phyloP scores from a whole-genome alignment of 257 asterid genomes.

The Oldenlandia corymbosa region DNA sequence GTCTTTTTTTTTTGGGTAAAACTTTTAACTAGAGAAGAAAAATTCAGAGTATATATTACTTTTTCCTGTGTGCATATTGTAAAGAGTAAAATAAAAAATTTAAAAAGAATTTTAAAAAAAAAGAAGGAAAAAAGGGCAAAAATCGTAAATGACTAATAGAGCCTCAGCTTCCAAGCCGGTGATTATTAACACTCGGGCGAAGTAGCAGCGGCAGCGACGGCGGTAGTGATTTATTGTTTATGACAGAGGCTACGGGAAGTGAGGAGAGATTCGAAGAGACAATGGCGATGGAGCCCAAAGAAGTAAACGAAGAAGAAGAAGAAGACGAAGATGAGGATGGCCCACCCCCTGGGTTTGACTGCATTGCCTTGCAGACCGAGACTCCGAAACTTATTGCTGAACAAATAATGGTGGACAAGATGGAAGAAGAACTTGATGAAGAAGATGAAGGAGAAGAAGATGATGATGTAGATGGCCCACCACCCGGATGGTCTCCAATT shows the following conservation, averaged over 20 bases:
- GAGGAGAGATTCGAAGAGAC: slow-evolving; percentile 3
- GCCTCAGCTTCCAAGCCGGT: background rate
- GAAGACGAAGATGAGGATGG: slow-evolving; percentile 59
- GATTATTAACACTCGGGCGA: background rate
- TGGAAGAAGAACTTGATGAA: slow-evolving; percentile 14
- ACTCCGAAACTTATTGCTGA: background rate
- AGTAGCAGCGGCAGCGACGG: background rate
- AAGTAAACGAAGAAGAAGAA: background rate
- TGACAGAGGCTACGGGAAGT: background rate
- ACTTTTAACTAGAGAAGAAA: too few species aligned
- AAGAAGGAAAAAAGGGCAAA: too few species aligned
- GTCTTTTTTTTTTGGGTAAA: too few species aligned
- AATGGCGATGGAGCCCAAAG: slow-evolving; percentile 5
- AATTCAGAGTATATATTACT: too few species aligned
- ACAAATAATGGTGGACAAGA: background rate
- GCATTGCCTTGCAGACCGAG: slow-evolving; percentile 26
- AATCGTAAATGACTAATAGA: too few species aligned
- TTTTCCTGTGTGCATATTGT: too few species aligned
- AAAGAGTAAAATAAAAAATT: too few species aligned
- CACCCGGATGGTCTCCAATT: slow-evolving; percentile 64
- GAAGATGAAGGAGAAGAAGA: slow-evolving; percentile 32
- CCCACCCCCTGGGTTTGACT: slow-evolving; percentile 79
- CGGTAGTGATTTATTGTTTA: background rate
- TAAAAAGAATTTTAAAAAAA: too few species aligned
- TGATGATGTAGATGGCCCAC: slow-evolving; percentile 62